A percentile compares a stretch with the other conserved stretches of the same genome.
Evolutionary conservation across 2,329 filamentous ascomycete species (phyloP).

Genomic region (Elsinoe fawcettii): DNA sequence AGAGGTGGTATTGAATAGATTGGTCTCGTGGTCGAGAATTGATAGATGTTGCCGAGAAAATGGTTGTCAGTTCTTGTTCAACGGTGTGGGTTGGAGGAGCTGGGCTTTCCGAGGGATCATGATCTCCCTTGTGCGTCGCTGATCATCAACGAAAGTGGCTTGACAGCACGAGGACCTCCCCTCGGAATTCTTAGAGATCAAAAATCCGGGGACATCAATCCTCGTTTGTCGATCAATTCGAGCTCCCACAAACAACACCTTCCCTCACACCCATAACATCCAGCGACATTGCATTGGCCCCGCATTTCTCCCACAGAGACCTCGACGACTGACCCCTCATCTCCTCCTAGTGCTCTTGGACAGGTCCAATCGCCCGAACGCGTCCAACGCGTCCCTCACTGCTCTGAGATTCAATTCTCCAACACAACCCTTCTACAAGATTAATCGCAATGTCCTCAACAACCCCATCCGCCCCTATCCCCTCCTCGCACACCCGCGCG

Average conservation of each 20-base stretch:
- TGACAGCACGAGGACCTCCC: no score
- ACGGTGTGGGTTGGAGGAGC: neutral
- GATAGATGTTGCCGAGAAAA: conserved; percentile 13
- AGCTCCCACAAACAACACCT: neutral
- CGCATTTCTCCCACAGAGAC: no score
- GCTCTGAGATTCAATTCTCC: no score
- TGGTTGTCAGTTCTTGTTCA: conserved; percentile 2
- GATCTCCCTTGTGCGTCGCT: neutral
- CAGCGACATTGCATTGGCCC: no score
- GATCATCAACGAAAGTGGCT: neutral
- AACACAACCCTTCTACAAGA: neutral
- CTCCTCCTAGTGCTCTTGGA: neutral
- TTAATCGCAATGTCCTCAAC: conserved; percentile 11
- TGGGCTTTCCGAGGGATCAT: no score
- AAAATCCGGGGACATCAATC: neutral
- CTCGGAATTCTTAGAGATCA: neutral
- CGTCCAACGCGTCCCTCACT: neutral
- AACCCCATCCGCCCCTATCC: neutral
- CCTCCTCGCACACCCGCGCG: conserved; percentile 12
- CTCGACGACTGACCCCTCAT: neutral
- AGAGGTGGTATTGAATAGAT: neutral
- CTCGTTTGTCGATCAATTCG: neutral
- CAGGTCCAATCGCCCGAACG: neutral
- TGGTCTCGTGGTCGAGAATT: neutral
- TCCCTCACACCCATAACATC: no score